These are phyloP conservation scores for Didymella segeticola DNA, from an alignment of 2,329 filamentous ascomycete species.

Conservation along the genomic window DNA sequence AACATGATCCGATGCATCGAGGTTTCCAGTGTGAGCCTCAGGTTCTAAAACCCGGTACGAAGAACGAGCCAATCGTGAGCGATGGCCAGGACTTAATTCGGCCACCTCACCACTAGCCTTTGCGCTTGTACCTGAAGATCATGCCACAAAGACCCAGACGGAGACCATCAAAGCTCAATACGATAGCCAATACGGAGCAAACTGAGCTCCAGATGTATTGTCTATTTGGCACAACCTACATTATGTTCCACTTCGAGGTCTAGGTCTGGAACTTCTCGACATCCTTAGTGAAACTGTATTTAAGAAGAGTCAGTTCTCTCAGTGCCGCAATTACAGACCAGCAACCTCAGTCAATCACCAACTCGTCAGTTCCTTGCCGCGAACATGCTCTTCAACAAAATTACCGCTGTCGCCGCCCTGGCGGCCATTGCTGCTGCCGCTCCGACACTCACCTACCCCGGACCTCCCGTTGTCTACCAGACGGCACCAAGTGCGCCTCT, in stretches of 20 bases:
- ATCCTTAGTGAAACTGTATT: background rate
- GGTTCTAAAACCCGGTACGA: too few relatives aligned
- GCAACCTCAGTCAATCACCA: background rate
- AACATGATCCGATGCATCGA: too few relatives aligned
- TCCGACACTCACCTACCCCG: background rate
- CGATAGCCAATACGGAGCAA: background rate
- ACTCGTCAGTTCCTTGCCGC: background rate
- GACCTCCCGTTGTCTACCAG: slow-evolving; percentile 7
- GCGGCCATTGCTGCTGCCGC: slow-evolving; percentile 1
- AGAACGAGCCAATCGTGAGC: background rate
- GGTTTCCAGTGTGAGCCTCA: too few relatives aligned
- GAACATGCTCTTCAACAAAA: background rate
- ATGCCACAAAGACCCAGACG: background rate
- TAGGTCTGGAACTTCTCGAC: background rate
- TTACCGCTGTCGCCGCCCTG: background rate
- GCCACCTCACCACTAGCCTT: background rate
- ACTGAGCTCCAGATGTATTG: background rate
- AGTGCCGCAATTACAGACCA: background rate
- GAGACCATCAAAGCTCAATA: background rate
- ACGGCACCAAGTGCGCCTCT: background rate
- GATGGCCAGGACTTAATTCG: background rate
- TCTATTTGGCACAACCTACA: background rate
- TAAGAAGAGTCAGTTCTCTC: background rate
- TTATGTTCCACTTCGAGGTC: background rate
- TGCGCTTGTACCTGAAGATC: background rate